These are phyloP conservation scores for Mycena citricolor DNA, from an alignment of 1,284 basidiomycete genomes.

Conservation along the genomic window DNA sequence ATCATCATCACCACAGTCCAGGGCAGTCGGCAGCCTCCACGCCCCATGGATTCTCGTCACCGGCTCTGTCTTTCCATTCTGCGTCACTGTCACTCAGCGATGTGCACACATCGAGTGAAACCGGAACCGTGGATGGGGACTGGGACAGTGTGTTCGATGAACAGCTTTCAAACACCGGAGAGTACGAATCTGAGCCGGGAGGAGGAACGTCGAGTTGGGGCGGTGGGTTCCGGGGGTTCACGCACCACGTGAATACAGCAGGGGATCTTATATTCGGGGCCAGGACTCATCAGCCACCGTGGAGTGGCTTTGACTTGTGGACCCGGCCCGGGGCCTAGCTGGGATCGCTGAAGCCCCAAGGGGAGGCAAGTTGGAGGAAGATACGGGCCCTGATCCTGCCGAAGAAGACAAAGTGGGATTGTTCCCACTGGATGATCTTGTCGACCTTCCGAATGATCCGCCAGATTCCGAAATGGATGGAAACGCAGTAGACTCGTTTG, in stretches of 20 bases:
- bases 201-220: constrained; percentile 16
- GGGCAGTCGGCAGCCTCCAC: constrained; percentile 3
- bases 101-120: too few species aligned
- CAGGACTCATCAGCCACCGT: constrained; percentile 53
- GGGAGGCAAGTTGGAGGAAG: constrained; percentile 29
- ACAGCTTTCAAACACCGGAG: too few species aligned
- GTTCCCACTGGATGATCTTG: constrained; percentile 60
- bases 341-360: constrained; percentile 44
- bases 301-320: too few species aligned
- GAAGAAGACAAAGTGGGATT: constrained; percentile 45
- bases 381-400: constrained; percentile 48
- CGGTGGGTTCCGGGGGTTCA: constrained; percentile 67
- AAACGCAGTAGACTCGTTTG: constrained; percentile 3
- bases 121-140: too few species aligned
- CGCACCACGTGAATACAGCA: constrained; percentile 78
- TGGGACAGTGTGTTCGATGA: constrained; percentile 16
- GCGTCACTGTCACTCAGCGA: constrained; percentile 9
- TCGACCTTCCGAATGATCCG: constrained; percentile 45
- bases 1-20: constrained; percentile 9
- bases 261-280: constrained; percentile 81
- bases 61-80: constrained; percentile 18
- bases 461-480: constrained; percentile 7
- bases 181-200: constrained; percentile 17
- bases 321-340: constrained; percentile 28
- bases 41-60: constrained; percentile 13